A percentile compares a stretch with the other conserved stretches of the same genome.
Evolutionary conservation across 139 green algal genomes (phyloP).

Genomic region (Volvox reticuliferus): DNA sequence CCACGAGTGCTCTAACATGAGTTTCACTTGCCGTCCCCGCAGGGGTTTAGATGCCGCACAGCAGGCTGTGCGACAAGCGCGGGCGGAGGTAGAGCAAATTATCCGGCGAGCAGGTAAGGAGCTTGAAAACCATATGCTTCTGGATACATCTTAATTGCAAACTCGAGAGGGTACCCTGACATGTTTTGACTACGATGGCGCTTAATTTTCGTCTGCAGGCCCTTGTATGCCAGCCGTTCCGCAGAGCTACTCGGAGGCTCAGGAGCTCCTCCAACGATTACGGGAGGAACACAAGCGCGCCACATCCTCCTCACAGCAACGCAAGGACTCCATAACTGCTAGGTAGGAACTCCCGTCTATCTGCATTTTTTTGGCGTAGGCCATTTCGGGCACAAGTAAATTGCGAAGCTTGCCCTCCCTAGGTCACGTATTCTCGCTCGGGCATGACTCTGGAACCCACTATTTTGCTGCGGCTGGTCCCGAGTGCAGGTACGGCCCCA

Average conservation of each 20-base stretch:
- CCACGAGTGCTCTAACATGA: too few species aligned
- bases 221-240: neutral
- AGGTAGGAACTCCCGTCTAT: neutral
- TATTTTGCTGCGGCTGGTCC: neutral
- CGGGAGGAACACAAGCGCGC: constrained; percentile 43
- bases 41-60: neutral
- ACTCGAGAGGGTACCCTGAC: too few species aligned
- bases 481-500: constrained; percentile 31
- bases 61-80: neutral
- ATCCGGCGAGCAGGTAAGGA: neutral
- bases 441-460: neutral
- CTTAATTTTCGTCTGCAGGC: neutral
- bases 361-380: too few species aligned
- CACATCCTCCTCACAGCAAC: constrained; percentile 30
- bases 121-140: too few species aligned
- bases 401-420: too few species aligned
- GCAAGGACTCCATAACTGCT: constrained; percentile 10
- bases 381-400: too few species aligned
- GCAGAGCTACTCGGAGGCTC: neutral
- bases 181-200: too few species aligned
- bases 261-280: constrained; percentile 48
- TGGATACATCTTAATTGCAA: too few species aligned
- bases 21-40: neutral
- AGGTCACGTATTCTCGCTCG: neutral
- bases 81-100: neutral